These are phyloP conservation scores for Alternaria burnsii DNA, from an alignment of 2,329 filamentous ascomycete species.

Conservation along the genomic window DNA sequence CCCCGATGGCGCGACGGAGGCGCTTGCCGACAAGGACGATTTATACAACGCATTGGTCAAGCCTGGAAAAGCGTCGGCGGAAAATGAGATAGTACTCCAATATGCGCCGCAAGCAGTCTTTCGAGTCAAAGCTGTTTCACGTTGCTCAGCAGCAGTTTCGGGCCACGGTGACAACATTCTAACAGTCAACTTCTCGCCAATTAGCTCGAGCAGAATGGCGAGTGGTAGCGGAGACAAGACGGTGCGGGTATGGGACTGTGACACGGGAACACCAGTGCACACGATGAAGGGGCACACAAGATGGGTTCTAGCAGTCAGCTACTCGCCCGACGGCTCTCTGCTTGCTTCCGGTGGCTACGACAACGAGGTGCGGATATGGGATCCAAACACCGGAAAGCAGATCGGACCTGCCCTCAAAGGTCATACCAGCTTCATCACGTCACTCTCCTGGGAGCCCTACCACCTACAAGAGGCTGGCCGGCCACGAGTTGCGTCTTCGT, in stretches of 20 bases:
- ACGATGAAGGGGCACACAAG: constrained; percentile 87
- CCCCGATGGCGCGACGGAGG: constrained; percentile 56
- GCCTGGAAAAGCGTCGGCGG: constrained; percentile 59
- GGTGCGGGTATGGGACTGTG: constrained; percentile 91
- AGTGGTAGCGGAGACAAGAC: constrained; percentile 93
- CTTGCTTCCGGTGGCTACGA: constrained; percentile 94
- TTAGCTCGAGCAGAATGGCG: constrained; percentile 77
- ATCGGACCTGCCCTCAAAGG: constrained; percentile 79
- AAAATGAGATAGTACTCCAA: constrained; percentile 69
- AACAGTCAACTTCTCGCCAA: constrained; percentile 83
- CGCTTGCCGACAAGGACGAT: constrained; percentile 57
- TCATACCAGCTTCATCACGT: constrained; percentile 89
- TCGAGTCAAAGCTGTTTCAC: constrained; percentile 87
- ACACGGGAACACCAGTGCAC: constrained; percentile 87
- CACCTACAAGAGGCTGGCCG: constrained; percentile 79
- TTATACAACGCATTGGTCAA: constrained; percentile 53
- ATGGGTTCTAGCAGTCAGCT: constrained; percentile 89
- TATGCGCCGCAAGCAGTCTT: constrained; percentile 90
- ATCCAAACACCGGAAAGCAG: constrained; percentile 79
- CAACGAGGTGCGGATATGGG: constrained; percentile 89
- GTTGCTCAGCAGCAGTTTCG: constrained; percentile 86
- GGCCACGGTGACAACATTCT: constrained; percentile 94
- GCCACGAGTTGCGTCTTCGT: constrained; percentile 82
- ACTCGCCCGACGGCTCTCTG: constrained; percentile 81
- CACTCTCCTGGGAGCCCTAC: constrained; percentile 91